A percentile compares a stretch with the other conserved stretches of the same genome.
phyloP scores from a whole-genome alignment of 768 basidiomycete species.

The Pleurotus pulmonarius region DNA sequence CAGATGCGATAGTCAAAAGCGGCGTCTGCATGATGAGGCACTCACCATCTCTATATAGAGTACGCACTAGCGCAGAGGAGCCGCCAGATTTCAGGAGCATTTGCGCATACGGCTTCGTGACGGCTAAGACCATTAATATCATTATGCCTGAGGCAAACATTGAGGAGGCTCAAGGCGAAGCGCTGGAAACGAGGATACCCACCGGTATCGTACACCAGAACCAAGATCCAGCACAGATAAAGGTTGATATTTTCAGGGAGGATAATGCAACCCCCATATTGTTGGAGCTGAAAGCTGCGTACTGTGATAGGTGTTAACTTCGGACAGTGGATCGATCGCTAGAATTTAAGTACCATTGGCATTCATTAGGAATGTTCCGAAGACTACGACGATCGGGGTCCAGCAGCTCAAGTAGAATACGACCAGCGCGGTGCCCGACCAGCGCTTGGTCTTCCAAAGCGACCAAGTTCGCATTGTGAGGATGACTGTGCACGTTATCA shows the following conservation, averaged over 20 bases:
- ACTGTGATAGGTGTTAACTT: not conserved
- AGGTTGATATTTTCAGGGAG: not conserved
- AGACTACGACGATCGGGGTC: not conserved
- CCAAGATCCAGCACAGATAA: not conserved
- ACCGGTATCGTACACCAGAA: not conserved
- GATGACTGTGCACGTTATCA: not conserved
- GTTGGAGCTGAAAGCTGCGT: not conserved
- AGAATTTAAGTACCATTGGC: not conserved
- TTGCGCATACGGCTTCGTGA: not conserved
- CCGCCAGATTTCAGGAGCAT: not conserved
- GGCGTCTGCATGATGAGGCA: not conserved
- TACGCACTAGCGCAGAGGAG: not conserved
- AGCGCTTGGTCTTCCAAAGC: not conserved
- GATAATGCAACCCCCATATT: not conserved
- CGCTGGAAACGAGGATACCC: not conserved
- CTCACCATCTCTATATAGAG: not conserved
- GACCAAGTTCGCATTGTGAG: not conserved
- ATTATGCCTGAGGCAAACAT: not conserved
- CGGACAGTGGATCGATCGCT: not conserved
- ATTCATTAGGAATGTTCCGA: not conserved
- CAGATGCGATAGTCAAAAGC: not conserved
- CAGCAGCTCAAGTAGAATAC: not conserved
- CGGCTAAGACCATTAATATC: not conserved
- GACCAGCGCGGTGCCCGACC: not conserved
- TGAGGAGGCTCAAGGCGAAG: not conserved